phyloP scores from a whole-genome alignment of 139 green algal genomes.

The Chlorella sp. region DNA sequence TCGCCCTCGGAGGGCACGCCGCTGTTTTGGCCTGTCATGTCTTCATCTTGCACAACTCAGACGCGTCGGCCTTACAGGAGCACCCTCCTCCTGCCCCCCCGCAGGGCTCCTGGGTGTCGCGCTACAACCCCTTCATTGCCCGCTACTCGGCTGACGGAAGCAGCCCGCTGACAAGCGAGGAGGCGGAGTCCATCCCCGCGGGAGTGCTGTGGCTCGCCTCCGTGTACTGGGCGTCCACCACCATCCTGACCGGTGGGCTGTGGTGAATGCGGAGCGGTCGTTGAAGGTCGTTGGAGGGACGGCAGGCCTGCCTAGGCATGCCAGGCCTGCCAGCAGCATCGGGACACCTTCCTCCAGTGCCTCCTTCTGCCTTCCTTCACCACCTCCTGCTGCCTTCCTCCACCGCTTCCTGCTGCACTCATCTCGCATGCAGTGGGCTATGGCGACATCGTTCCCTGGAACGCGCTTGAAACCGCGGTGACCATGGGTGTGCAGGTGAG shows the following conservation, averaged over 20 bases:
- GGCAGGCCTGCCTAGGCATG: no score
- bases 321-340: background rate
- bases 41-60: background rate
- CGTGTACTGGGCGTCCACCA: slow-evolving; percentile 5
- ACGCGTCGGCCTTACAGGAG: no score
- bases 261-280: no score
- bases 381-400: background rate
- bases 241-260: slow-evolving; percentile 9
- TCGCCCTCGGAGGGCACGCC: no score
- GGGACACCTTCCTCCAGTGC: background rate
- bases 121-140: background rate
- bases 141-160: background rate
- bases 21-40: no score
- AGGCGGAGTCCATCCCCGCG: background rate
- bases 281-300: no score
- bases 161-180: background rate
- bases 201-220: background rate
- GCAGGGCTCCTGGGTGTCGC: slow-evolving; percentile 11
- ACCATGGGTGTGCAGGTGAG: slow-evolving; percentile 4
- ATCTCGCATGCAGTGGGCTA: background rate
- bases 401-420: background rate
- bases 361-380: background rate
- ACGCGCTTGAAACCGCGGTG: background rate
- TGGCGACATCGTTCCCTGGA: slow-evolving; percentile 21
- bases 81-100: background rate